Base-by-base conservation (phyloP, 2,329 filamentous ascomycete species). In the Ramularia collo-cygni region DNA sequence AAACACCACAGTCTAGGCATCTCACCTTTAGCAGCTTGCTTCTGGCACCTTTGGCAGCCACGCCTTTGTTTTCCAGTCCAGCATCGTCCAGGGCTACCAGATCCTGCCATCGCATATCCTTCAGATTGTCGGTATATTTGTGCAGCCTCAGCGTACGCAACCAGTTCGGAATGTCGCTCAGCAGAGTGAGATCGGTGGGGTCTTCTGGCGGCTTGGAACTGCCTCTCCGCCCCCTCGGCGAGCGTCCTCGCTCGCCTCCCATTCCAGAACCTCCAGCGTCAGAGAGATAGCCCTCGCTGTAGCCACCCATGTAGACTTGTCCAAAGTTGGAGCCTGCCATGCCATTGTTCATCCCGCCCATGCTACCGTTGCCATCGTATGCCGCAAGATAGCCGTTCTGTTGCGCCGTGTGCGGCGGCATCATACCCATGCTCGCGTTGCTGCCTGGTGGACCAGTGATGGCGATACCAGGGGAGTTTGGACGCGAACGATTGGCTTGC, bases 121-220 rank as follows among this genome's bases (percentile, higher is more conserved):
- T 98, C 49, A 98, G 69, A 55, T 96, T 93, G 54, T 98, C 92
- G 8, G 92, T 98, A 67, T 98, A 98, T 71, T 98, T 98, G 74
- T 98, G 92, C 56, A 98, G 74, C 45, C 92, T 81, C 60, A 96
- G 75, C 63, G 88, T 95, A 61, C 92, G 81, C 57, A 98, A 76
- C 92, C 92, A 98, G 63, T 81, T 84, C 39, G 92, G 90, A 53
- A 98, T 95, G 59, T 98, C 92, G 66, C 94, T 85, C 54, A 98
- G 74, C 44, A 98, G 76, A 29, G 75, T 80, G 12, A 85, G 83
- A 64, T 98, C 92, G 14, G 90, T 96, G 3, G 92, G 92, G 58
- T 98, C 92, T 71, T 98, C 92, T 33, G 92, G 92, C 19, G 92
- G 92, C 75, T 96, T 98, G 30, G 87, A 95, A 72, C 83, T 95